phyloP scores from a whole-genome alignment of 495 filamentous ascomycete species.

The Neurospora intermedia region DNA sequence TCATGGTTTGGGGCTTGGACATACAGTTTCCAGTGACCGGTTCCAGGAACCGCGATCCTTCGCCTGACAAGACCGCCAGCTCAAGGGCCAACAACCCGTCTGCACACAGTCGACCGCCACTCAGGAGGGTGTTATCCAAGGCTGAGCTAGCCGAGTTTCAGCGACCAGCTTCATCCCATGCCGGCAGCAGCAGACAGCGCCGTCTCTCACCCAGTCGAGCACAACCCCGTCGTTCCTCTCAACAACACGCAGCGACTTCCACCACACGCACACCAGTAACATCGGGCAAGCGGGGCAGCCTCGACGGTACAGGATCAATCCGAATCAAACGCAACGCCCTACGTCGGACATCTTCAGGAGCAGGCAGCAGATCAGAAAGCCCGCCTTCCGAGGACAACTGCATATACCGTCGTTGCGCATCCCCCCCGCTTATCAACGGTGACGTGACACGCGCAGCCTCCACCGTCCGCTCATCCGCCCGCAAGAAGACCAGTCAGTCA shows the following conservation, averaged over 20 bases:
- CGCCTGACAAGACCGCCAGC: conserved; percentile 39
- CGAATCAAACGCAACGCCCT: conserved; percentile 29
- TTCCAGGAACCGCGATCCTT: conserved; percentile 30
- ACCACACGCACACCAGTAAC: conserved; percentile 7
- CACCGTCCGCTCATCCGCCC: conserved; percentile 2
- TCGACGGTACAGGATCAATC: neutral
- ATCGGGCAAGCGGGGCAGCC: neutral
- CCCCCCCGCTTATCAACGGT: conserved; percentile 35
- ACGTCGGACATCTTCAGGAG: conserved; percentile 26
- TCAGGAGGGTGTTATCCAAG: conserved; percentile 65
- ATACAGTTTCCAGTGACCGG: conserved; percentile 25
- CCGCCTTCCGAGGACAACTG: conserved; percentile 39
- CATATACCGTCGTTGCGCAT: conserved; percentile 51
- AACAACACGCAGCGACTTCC: conserved; percentile 25
- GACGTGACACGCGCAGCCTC: conserved; percentile 17
- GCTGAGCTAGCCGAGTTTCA: conserved; percentile 71
- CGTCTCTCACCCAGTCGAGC: conserved; percentile 38
- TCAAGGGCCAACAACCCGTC: conserved; percentile 28
- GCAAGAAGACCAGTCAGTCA: conserved; percentile 20
- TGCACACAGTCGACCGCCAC: conserved; percentile 41
- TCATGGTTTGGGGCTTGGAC: conserved; percentile 73
- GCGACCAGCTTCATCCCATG: conserved; percentile 42
- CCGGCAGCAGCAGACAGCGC: conserved; percentile 54
- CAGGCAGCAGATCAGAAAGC: conserved; percentile 26
- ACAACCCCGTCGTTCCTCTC: conserved; percentile 24